Evolutionary conservation across 345 rosid species (phyloP).

Genomic region (Trapa bicornis): DNA sequence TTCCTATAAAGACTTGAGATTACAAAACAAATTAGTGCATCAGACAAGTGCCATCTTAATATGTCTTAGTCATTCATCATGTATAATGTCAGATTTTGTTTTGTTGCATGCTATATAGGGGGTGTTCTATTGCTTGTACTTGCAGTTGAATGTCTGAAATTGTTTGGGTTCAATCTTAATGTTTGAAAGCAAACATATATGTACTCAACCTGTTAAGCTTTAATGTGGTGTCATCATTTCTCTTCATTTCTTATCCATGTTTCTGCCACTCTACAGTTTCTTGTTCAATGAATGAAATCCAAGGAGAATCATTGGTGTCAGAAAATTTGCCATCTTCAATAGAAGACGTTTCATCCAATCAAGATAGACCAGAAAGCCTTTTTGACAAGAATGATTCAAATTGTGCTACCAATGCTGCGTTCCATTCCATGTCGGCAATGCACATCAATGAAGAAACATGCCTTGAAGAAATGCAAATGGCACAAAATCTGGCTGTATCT

Average conservation of each 20-base stretch:
- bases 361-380: slow-evolving; percentile 16
- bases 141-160: background rate
- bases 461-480: slow-evolving; percentile 4
- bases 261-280: slow-evolving; percentile 2
- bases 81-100: background rate
- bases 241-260: background rate
- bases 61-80: background rate
- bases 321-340: slow-evolving; percentile 17
- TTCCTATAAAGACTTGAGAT: too few species aligned
- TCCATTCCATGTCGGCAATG: slow-evolving; percentile 63
- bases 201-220: background rate
- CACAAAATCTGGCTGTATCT: slow-evolving; percentile 12
- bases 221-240: background rate
- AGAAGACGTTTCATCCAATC: slow-evolving; percentile 15
- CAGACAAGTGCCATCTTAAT: too few species aligned
- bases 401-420: slow-evolving; percentile 27
- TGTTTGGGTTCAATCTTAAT: background rate
- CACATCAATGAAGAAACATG: slow-evolving; percentile 19
- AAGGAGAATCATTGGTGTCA: slow-evolving; percentile 22
- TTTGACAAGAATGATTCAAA: slow-evolving; percentile 12
- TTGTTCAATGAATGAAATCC: slow-evolving; percentile 2
- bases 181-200: background rate
- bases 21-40: too few species aligned
- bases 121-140: background rate
- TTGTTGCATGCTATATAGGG: background rate